These are phyloP conservation scores for Herpetomonas muscarum DNA, from an alignment of 208 protist species.

Conservation along the genomic window DNA sequence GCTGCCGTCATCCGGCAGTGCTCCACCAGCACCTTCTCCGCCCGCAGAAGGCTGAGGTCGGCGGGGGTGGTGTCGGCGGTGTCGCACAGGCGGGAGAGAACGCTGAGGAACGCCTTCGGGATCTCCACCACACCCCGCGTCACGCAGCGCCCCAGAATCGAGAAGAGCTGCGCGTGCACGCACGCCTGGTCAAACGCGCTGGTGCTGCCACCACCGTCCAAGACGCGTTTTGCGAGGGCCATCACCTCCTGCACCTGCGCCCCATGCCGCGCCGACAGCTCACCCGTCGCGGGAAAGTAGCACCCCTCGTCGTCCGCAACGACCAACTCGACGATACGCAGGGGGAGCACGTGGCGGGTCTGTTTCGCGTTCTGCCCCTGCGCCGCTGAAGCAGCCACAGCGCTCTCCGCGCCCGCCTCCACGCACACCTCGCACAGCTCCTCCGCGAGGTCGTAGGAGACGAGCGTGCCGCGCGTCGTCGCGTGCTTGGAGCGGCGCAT, in stretches of 20 bases:
- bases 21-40: conserved; percentile 20
- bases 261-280: conserved; percentile 16
- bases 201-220: not conserved
- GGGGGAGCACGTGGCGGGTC: conserved; percentile 28
- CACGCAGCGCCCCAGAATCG: conserved; percentile 50
- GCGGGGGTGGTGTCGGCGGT: not conserved
- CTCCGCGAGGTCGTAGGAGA: conserved; percentile 52
- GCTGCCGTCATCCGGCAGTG: conserved; percentile 2
- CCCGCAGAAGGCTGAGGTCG: conserved; percentile 3
- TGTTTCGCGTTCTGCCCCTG: not conserved
- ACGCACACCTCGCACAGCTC: conserved; percentile 72
- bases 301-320: conserved; percentile 26
- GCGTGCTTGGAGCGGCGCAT: conserved; percentile 44
- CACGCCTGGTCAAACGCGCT: conserved; percentile 12
- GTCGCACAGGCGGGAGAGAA: conserved; percentile 11
- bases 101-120: conserved; percentile 10
- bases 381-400: not conserved
- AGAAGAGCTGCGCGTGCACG: conserved; percentile 41
- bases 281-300: conserved; percentile 29
- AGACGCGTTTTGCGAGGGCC: conserved; percentile 11
- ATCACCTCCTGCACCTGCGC: conserved; percentile 32
- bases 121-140: conserved; percentile 20
- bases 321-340: conserved; percentile 60
- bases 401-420: conserved; percentile 15
- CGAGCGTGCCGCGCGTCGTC: conserved; percentile 31